Base-by-base conservation (phyloP, 495 filamentous ascomycete species). In the Rostrohypoxylon terebratum region DNA sequence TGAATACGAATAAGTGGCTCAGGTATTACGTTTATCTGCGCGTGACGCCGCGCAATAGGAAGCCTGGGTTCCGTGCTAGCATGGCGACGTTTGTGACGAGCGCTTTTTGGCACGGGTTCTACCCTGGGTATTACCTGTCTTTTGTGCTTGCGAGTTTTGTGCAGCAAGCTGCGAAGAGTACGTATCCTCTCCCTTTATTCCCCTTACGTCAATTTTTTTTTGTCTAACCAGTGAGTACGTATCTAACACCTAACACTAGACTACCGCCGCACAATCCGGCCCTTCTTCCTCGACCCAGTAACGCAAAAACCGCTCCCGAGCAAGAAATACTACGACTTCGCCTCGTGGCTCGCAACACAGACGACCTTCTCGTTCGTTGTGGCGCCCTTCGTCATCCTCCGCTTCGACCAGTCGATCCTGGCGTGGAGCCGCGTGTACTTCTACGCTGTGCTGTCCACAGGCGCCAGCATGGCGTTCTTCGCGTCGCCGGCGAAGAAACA, bases 51-150 rank as follows among this genome's bases (percentile, higher is more conserved):
- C 92, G 92, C 71, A 96, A 96, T 57, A 96, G 92, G 85, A 99
- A 98, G 78, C 96, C 96, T 8, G 96, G 96, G 1, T 99, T 99
- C 83, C 86, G 95, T 55, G 96, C 96, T 34, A 97, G 91, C 77
- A 80, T 99, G 85, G 94, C 94, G 2, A 99, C 96, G 0, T 99
- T 99, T 75, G 87, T 88, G 7, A 98, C 96, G 31, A 94, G 91
- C 72, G 96, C 96, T 0, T 92, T 98, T 77, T 99, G 96, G 96
- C 96, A 99, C 79, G 96, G 96, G 16, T 98, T 98, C 82, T 96
- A 96, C 70, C 96, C 96, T 0, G 96, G 96, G 4, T 99, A 99
- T 79, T 98, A 99, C 79, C 78, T 99, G 54, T 85, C 92, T 8
- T 99, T 99, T 69, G 80, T 98, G 58, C 85, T 97, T 18, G 96